A percentile compares a stretch with the other conserved stretches of the same genome.
Conservation (phyloP, 768 basidiomycete species). For the Leccinellum rugosiceps region DNA sequence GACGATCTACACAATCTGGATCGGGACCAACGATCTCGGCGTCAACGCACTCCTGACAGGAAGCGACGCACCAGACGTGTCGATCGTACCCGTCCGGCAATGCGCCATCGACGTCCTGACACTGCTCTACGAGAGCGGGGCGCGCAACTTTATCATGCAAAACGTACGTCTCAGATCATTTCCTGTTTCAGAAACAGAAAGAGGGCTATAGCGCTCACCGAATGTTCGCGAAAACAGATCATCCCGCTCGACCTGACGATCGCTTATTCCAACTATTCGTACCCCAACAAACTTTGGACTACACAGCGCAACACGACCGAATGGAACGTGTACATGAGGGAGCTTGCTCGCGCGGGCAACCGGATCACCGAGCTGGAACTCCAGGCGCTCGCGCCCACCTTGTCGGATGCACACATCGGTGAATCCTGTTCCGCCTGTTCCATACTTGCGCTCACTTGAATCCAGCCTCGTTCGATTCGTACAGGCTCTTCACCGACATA, state of each 20-base stretch:
- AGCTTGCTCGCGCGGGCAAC: slow-evolving; percentile 51
- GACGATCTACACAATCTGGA: slow-evolving; percentile 66
- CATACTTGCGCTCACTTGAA: neutral
- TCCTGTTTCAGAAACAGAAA: neutral
- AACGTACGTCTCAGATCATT: slow-evolving; percentile 43
- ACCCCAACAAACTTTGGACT: slow-evolving; percentile 51
- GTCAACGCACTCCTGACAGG: slow-evolving; percentile 52
- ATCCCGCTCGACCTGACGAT: slow-evolving; percentile 51
- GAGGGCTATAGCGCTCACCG: neutral
- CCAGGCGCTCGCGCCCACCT: slow-evolving; percentile 42
- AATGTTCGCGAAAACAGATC: slow-evolving; percentile 37
- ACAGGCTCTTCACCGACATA: slow-evolving; percentile 60
- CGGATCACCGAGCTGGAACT: slow-evolving; percentile 50
- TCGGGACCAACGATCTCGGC: slow-evolving; percentile 67
- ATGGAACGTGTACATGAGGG: slow-evolving; percentile 55
- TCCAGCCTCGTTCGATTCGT: slow-evolving; percentile 58
- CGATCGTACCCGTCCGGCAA: slow-evolving; percentile 53
- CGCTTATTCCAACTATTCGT: slow-evolving; percentile 46
- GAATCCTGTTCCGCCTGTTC: neutral
- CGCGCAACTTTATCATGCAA: slow-evolving; percentile 66
- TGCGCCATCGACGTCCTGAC: slow-evolving; percentile 64
- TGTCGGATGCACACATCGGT: slow-evolving; percentile 60
- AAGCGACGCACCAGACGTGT: slow-evolving; percentile 41
- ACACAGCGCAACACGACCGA: slow-evolving; percentile 51
- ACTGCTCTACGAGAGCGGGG: slow-evolving; percentile 53